Base-by-base conservation (phyloP, 768 basidiomycete species). In the Tephrocybe sp. region DNA sequence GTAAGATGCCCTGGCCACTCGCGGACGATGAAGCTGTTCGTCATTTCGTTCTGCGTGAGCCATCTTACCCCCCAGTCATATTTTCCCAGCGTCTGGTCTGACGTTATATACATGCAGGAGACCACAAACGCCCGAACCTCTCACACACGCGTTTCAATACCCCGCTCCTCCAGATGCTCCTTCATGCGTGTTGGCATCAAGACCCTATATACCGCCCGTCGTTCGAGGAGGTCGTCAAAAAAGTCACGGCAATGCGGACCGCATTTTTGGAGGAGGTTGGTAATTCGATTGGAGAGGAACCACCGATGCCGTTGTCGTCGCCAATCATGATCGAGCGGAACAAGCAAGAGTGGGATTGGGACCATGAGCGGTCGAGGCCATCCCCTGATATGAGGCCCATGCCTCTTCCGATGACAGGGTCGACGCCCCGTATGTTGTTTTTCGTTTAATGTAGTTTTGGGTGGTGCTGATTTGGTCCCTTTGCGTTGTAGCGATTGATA, bases 171-270 rank as follows among this genome's bases (percentile, higher is more conserved):
- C 69, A 70, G 58, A 66, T 74, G 8, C 68, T 87, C 41, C 67
- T 91, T 20, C 65, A 68, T 10, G 36, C 59, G 3, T 85, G 83
- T 56, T 91, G 88, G 88, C 65, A 74, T 39, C 70, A 67, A 2
- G 72, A 81, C 45, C 80, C 85, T 1, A 57, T 61, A 6, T 52
- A 59, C n/a, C 76, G 88, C 0, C 81, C 83, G 3, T 53, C 73
- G 0, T 90, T 90, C 59, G 63, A 71, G 15, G 59, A 68, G 23
- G 69, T 87, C 23, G 76, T 77, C 2, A 54, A 61, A 5, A 73
- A 73, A 12, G 57, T 88, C 46, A 73, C 76, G 58, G 65, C 61
- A 24, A 59, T 84, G 26, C 73, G 79, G 41, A 72, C 67, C 36
- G 68, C 59, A n/a, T 66, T 62, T 14, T 24, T 47, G 1, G 18